These are phyloP conservation scores for Skeletonema costatum DNA, from an alignment of 108 stramenopile genomes.

Conservation along the genomic window DNA sequence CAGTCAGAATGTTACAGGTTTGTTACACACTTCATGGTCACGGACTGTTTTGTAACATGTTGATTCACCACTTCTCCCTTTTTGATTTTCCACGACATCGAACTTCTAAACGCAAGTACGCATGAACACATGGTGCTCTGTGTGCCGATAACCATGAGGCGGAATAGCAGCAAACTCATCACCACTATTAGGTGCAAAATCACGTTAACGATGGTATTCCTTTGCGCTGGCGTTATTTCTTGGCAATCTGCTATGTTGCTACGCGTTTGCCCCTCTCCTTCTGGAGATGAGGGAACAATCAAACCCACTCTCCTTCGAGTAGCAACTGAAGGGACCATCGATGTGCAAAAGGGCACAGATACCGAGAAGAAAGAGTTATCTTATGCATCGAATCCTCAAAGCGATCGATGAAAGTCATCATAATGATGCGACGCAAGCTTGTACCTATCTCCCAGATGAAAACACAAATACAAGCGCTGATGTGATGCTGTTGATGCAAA, in stretches of 20 bases:
- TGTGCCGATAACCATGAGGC: not conserved
- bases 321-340: not conserved
- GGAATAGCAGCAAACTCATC: not conserved
- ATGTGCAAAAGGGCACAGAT: not conserved
- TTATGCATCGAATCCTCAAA: constrained; percentile 33
- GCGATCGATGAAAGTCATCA: constrained; percentile 35
- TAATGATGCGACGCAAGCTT: constrained; percentile 14
- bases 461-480: not conserved
- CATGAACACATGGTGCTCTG: not conserved
- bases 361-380: constrained; percentile 15
- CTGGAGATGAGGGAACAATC: not conserved
- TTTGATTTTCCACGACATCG: too few species aligned
- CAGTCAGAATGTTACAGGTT: too few species aligned
- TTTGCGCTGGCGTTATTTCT: not conserved
- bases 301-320: not conserved
- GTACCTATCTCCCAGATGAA: constrained; percentile 35
- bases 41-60: too few species aligned
- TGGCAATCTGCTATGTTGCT: not conserved
- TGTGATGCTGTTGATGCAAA: not conserved
- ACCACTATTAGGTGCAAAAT: not conserved
- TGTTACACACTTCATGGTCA: too few species aligned
- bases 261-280: not conserved
- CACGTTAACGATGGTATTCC: not conserved
- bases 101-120: too few species aligned
- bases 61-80: too few species aligned